Conservation (phyloP, 2,329 filamentous ascomycete species). For the Pyricularia grisea region DNA sequence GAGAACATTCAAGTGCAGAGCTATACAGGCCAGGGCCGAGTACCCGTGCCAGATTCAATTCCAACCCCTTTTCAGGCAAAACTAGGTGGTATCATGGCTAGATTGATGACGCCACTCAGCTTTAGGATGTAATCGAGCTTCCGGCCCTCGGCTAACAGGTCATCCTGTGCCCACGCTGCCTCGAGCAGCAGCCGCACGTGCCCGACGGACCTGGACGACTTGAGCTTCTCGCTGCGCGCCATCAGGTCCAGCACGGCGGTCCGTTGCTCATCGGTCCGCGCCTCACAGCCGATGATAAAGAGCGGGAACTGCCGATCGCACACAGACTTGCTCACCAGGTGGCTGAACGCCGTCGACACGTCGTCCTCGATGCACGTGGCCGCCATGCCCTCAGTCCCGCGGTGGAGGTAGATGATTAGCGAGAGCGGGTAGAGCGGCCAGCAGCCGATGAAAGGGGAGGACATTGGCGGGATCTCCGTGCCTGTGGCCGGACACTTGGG, state of each 20-base stretch:
- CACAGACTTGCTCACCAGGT: conserved; percentile 9
- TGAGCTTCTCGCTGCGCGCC: conserved; percentile 13
- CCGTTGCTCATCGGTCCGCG: conserved; percentile 22
- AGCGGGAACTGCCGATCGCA: conserved; percentile 25
- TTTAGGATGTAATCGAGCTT: conserved; percentile 17
- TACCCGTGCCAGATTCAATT: no score
- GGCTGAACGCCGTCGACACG: conserved; percentile 11
- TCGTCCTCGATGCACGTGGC: conserved; percentile 10
- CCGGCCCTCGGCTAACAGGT: conserved; percentile 21
- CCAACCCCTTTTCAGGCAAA: conserved; percentile 9
- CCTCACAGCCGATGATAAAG: conserved; percentile 24
- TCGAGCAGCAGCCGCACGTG: conserved; percentile 15
- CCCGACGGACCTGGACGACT: conserved; percentile 13
- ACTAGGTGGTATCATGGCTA: conserved; percentile 12
- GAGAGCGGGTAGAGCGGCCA: no score
- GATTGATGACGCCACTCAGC: conserved; percentile 16
- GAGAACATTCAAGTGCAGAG: no score
- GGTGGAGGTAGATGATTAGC: no score
- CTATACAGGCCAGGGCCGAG: no score
- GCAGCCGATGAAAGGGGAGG: not conserved
- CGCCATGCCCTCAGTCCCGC: conserved; percentile 12
- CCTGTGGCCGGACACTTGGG: not conserved
- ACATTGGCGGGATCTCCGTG: not conserved
- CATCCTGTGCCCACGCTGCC: conserved; percentile 23
- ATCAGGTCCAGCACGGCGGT: conserved; percentile 19